Conservation (phyloP, 495 filamentous ascomycete species). For the Penicillium pancosmium region DNA sequence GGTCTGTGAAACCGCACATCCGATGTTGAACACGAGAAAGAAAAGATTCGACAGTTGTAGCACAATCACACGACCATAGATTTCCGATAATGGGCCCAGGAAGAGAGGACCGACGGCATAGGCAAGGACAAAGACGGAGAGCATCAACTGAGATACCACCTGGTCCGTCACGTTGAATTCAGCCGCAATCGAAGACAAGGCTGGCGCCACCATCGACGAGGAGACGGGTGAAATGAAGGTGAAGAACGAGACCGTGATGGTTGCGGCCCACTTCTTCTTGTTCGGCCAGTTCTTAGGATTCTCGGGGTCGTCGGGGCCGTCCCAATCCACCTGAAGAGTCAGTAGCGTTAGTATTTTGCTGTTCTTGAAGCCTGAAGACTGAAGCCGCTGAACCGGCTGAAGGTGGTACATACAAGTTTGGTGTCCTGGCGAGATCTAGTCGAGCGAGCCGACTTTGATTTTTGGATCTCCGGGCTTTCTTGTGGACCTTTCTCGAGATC, state of each 20-base stretch:
- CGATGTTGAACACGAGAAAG: conserved; percentile 64
- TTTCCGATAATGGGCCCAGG: conserved; percentile 72
- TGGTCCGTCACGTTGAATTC: conserved; percentile 63
- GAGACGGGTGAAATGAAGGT: conserved; percentile 76
- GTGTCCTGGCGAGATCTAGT: conserved; percentile 24
- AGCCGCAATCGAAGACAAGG: conserved; percentile 52
- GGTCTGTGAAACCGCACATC: conserved; percentile 54
- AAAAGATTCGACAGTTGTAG: conserved; percentile 64
- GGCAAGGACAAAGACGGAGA: conserved; percentile 76
- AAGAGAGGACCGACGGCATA: conserved; percentile 73
- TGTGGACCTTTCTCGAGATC: conserved; percentile 31
- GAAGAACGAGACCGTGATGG: conserved; percentile 58
- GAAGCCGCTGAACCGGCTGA: not conserved
- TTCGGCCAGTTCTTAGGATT: conserved; percentile 64
- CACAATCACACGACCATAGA: conserved; percentile 69
- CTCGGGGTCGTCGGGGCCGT: conserved; percentile 56
- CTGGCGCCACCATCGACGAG: conserved; percentile 75
- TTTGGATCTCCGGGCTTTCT: conserved; percentile 24
- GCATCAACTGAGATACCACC: conserved; percentile 58
- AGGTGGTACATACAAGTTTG: conserved; percentile 28
- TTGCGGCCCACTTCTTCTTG: conserved; percentile 64
- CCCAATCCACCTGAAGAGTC: conserved; percentile 51
- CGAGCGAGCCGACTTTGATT: conserved; percentile 25
- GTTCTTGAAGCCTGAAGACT: not conserved
- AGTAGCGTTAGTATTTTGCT: not conserved